These are phyloP conservation scores for Ophiosphaerella korrae DNA, from an alignment of 2,329 filamentous ascomycete genomes.

Conservation along the genomic window DNA sequence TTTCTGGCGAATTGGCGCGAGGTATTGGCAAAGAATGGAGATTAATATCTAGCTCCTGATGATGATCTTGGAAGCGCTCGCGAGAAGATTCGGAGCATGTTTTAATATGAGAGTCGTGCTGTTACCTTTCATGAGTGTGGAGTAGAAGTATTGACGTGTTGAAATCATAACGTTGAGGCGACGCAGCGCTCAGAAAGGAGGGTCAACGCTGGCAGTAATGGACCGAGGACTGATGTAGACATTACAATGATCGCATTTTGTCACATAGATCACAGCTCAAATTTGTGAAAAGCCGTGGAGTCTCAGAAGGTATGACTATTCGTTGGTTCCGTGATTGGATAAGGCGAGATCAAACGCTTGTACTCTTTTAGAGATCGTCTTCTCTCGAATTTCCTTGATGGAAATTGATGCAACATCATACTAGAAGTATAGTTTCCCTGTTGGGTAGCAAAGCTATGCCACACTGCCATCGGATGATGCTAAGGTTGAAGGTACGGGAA, in stretches of 20 bases:
- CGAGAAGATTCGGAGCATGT: conserved; percentile 41
- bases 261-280: neutral
- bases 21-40: conserved; percentile 16
- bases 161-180: conserved; percentile 40
- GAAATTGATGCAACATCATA: too few species aligned
- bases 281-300: neutral
- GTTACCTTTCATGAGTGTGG: conserved; percentile 18
- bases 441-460: too few species aligned
- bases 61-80: conserved; percentile 14
- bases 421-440: too few species aligned
- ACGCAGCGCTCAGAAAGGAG: conserved; percentile 13
- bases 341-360: too few species aligned
- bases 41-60: conserved; percentile 11
- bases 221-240: neutral
- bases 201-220: conserved; percentile 5
- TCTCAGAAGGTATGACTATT: neutral
- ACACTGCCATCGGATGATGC: too few species aligned
- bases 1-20: conserved; percentile 31
- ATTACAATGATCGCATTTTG: neutral
- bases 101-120: conserved; percentile 1
- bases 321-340: too few species aligned
- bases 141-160: conserved; percentile 21
- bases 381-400: too few species aligned
- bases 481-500: too few species aligned
- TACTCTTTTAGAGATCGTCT: too few species aligned